Evolutionary conservation across 352 stramenopile genomes (phyloP), one percentile per base, ranked within the genome.

Genomic region (Halophytophthora batemanensis): DNA sequence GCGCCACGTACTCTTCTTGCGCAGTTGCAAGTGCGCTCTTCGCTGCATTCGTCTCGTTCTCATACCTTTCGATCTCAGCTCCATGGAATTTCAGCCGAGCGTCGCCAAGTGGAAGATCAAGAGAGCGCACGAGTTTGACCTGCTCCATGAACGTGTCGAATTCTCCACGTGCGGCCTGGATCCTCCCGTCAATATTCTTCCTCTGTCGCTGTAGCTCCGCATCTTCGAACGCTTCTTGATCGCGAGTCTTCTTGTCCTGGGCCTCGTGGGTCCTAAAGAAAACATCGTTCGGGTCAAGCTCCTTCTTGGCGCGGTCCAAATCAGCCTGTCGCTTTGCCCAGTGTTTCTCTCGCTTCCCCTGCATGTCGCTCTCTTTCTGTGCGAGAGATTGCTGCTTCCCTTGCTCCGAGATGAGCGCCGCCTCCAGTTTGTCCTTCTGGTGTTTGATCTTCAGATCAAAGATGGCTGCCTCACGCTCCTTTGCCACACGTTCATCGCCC

Each of bases 271-370:
- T 90, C 1, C 66, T 66, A 29, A 93, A 93, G 58, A 85, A 93
- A n/a, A 87, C 68, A 23, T 88, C 79, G 25, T 69, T 88, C 10
- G 82, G 81, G 43, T 93, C 79, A 2, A 93, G 51, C 23, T 93
- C 80, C 28, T 82, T 78, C 43, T 83, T 79, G 2, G 80, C 80
- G 1, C 79, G 71, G 7, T 90, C 76, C 7, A 89, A 53, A 4
- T 93, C 82, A 2, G 61, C 65, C 14, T 80, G 39, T 3, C 82
- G 73, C 29, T 87, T 86, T 31, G 74, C 58, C 69, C 77, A 85
- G 29, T 78, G 81, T 23, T 76, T 82, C 13, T 82, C 66, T 0
- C 82, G 69, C 44, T 89, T 90, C 0, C 56, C 49, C 17, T 68
- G 34, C 6, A 74, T 8, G 8, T 86, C 73, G 6, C 51, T 58